Evolutionary conservation across 2,329 filamentous ascomycete species (phyloP).

Genomic region (Epichloe baconii): DNA sequence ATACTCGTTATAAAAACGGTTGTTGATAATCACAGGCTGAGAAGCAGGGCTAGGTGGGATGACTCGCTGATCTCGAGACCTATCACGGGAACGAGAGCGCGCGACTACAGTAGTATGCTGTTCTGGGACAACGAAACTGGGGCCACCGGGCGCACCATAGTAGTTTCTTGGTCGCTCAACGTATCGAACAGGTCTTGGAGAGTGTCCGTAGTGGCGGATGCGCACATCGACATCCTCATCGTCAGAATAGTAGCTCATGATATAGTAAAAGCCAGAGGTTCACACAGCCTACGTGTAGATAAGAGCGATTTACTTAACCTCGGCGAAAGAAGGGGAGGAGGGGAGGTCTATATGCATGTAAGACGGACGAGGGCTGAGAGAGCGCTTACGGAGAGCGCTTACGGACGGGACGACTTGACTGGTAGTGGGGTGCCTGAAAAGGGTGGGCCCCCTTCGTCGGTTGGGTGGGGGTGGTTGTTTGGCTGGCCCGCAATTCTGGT

Average conservation of each 20-base stretch:
- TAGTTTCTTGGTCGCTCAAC: constrained; percentile 28
- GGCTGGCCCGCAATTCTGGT: too few species aligned
- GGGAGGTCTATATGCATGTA: background rate
- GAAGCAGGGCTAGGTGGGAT: constrained; percentile 21
- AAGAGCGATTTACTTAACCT: too few species aligned
- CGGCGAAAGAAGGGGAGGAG: too few species aligned
- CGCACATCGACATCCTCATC: constrained; percentile 44
- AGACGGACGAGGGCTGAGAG: background rate
- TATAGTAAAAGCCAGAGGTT: background rate
- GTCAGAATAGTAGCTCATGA: constrained; percentile 30
- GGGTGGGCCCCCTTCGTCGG: background rate
- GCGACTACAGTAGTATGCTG: constrained; percentile 31
- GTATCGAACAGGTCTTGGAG: constrained; percentile 30
- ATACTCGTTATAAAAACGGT: constrained; percentile 37
- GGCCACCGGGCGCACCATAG: constrained; percentile 28
- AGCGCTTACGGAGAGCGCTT: constrained; percentile 1
- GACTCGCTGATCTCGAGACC: constrained; percentile 34
- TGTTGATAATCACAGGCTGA: constrained; percentile 44
- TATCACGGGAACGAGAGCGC: constrained; percentile 24
- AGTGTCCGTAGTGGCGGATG: constrained; percentile 28
- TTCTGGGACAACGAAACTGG: constrained; percentile 31
- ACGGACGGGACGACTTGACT: background rate
- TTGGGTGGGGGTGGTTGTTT: too few species aligned
- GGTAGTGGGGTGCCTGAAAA: background rate
- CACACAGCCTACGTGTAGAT: background rate